phyloP scores from a whole-genome alignment of 495 filamentous ascomycete genomes.

The Tuber brumale region DNA sequence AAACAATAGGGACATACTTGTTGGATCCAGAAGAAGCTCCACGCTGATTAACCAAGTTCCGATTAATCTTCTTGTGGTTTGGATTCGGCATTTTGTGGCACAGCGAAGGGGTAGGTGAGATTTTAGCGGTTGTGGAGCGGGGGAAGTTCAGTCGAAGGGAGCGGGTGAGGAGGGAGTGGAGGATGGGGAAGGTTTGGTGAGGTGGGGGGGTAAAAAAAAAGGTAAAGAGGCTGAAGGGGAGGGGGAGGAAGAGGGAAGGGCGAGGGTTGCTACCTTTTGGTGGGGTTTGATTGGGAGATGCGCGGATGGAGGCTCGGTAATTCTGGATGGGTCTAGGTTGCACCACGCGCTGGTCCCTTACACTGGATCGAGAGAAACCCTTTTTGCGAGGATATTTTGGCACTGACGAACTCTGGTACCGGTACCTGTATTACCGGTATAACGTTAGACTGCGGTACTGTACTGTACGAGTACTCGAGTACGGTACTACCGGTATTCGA shows the following conservation, averaged over 20 bases:
- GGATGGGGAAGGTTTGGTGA: conserved; percentile 6
- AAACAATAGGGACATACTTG: conserved; percentile 7
- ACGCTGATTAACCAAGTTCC: conserved; percentile 11
- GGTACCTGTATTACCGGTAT: background rate
- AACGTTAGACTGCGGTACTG: too few species aligned
- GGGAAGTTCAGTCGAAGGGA: background rate
- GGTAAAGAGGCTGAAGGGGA: conserved; percentile 19
- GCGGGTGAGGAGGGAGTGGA: background rate
- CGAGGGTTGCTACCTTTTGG: background rate
- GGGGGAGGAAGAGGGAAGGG: background rate
- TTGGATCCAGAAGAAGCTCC: conserved; percentile 15
- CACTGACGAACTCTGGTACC: background rate
- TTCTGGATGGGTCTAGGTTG: background rate
- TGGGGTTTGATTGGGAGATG: background rate
- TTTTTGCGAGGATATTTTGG: background rate
- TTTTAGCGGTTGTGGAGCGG: background rate
- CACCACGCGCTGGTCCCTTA: background rate
- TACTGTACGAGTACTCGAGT: too few species aligned
- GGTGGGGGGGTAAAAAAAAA: background rate
- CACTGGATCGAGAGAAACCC: background rate
- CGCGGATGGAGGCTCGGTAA: background rate
- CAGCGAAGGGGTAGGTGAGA: background rate
- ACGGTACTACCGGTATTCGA: too few species aligned
- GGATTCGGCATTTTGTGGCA: background rate
- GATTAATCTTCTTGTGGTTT: background rate